A percentile compares a stretch with the other conserved stretches of the same genome.
Conservation (phyloP, 768 basidiomycete genomes). For the Dioszegia crocea region DNA sequence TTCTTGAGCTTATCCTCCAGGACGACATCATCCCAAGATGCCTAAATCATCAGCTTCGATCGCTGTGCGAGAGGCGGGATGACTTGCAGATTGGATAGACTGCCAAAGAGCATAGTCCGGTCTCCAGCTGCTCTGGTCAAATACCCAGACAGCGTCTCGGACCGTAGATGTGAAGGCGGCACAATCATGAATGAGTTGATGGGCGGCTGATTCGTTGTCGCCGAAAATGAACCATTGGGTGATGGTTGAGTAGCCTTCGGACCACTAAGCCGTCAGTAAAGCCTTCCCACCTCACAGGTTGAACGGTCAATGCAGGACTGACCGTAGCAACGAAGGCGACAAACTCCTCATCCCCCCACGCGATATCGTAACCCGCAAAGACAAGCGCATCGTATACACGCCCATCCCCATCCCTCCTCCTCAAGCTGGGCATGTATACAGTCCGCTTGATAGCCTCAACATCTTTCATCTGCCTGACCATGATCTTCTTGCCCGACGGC, state of each 20-base stretch:
- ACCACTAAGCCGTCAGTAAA: slow-evolving; percentile 18
- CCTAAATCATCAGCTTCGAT: slow-evolving; percentile 16
- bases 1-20: slow-evolving; percentile 58
- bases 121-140: slow-evolving; percentile 65
- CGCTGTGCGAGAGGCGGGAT: neutral
- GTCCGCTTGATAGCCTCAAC: slow-evolving; percentile 18
- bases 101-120: slow-evolving; percentile 63
- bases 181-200: slow-evolving; percentile 23
- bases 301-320: slow-evolving; percentile 5
- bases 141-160: slow-evolving; percentile 60
- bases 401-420: slow-evolving; percentile 33
- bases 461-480: slow-evolving; percentile 24
- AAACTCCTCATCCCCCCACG: slow-evolving; percentile 27
- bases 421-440: slow-evolving; percentile 12
- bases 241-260: slow-evolving; percentile 15
- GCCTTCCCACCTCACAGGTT: neutral
- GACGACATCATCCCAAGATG: slow-evolving; percentile 43
- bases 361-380: slow-evolving; percentile 31
- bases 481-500: slow-evolving; percentile 8
- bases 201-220: slow-evolving; percentile 11
- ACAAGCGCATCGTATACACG: slow-evolving; percentile 5
- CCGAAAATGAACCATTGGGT: slow-evolving; percentile 33
- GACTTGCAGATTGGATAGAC: slow-evolving; percentile 33
- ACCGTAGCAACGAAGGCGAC: slow-evolving; percentile 27
- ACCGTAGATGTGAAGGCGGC: slow-evolving; percentile 12